Evolutionary conservation across 2,329 filamentous ascomycete species (phyloP).

Genomic region (Fusarium paranaense): DNA sequence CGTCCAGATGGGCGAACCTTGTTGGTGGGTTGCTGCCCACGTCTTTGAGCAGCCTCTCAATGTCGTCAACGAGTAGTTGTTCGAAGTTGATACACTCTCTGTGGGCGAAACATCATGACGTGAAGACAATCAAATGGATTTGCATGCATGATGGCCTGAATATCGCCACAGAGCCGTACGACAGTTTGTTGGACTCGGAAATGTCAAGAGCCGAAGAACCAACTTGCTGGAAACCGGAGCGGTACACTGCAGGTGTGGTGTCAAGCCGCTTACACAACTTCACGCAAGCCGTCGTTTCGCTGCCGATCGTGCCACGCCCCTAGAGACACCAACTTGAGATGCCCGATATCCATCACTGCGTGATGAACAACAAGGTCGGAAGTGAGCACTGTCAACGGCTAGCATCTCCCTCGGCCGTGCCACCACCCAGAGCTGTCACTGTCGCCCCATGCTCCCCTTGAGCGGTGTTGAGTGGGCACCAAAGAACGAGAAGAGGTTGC

Average conservation of each 20-base stretch:
- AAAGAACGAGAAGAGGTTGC: neutral
- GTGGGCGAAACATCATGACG: neutral
- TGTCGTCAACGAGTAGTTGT: neutral
- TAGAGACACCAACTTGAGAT: conserved; percentile 23
- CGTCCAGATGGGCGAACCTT: conserved; percentile 22
- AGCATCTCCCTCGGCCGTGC: conserved; percentile 18
- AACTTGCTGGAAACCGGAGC: conserved; percentile 30
- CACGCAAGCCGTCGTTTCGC: conserved; percentile 30
- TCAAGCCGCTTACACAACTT: conserved; percentile 42
- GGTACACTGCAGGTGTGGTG: conserved; percentile 21
- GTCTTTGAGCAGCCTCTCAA: conserved; percentile 3
- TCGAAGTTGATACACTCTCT: neutral
- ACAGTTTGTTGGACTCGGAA: conserved; percentile 17
- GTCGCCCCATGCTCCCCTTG: conserved; percentile 2
- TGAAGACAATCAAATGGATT: neutral
- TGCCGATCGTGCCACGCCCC: conserved; percentile 36
- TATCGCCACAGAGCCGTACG: conserved; percentile 17
- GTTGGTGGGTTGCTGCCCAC: conserved; percentile 10
- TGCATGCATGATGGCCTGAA: neutral
- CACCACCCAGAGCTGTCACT: conserved; percentile 25
- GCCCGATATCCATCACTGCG: conserved; percentile 20
- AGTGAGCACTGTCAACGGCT: conserved; percentile 26
- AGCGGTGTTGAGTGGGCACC: neutral
- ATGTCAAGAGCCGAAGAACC: conserved; percentile 31
- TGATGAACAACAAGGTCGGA: conserved; percentile 21